phyloP scores from a whole-genome alignment of 257 asterid species.

The Forsythia viridissima region DNA sequence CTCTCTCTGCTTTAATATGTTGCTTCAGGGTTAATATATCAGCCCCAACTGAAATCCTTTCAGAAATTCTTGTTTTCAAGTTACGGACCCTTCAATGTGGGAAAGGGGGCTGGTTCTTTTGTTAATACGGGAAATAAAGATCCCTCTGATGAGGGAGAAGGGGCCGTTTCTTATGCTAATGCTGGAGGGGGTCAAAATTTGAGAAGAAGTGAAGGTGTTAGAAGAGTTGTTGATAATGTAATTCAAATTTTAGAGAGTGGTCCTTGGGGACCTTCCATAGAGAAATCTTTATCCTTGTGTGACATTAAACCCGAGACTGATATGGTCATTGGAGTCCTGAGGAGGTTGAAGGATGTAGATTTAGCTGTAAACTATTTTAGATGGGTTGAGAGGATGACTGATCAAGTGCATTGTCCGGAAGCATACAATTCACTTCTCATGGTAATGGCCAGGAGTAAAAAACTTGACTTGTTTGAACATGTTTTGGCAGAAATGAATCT shows the following conservation, averaged over 20 bases:
- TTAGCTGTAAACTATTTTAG: slow-evolving; percentile 64
- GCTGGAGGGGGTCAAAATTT: slow-evolving; percentile 32
- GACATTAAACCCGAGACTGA: slow-evolving; percentile 50
- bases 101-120: slow-evolving; percentile 24
- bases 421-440: slow-evolving; percentile 74
- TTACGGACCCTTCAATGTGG: slow-evolving; percentile 40
- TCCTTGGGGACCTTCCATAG: slow-evolving; percentile 77
- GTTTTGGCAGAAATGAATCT: slow-evolving; percentile 86
- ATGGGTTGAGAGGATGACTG: slow-evolving; percentile 71
- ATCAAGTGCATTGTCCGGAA: slow-evolving; percentile 60
- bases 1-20: slow-evolving; percentile 25
- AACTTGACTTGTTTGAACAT: slow-evolving; percentile 50
- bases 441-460: slow-evolving; percentile 64
- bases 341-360: slow-evolving; percentile 69
- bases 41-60: slow-evolving; percentile 34
- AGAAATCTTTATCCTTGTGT: slow-evolving; percentile 55
- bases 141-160: slow-evolving; percentile 28
- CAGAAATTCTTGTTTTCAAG: slow-evolving; percentile 37
- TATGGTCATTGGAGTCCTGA: slow-evolving; percentile 74
- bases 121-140: slow-evolving; percentile 33
- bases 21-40: slow-evolving; percentile 51
- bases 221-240: slow-evolving; percentile 43
- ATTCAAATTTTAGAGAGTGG: slow-evolving; percentile 61
- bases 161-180: slow-evolving; percentile 30
- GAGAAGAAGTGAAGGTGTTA: slow-evolving; percentile 39